phyloP scores from a whole-genome alignment of 1,284 basidiomycete species.

The Ceratobasidium sp. region DNA sequence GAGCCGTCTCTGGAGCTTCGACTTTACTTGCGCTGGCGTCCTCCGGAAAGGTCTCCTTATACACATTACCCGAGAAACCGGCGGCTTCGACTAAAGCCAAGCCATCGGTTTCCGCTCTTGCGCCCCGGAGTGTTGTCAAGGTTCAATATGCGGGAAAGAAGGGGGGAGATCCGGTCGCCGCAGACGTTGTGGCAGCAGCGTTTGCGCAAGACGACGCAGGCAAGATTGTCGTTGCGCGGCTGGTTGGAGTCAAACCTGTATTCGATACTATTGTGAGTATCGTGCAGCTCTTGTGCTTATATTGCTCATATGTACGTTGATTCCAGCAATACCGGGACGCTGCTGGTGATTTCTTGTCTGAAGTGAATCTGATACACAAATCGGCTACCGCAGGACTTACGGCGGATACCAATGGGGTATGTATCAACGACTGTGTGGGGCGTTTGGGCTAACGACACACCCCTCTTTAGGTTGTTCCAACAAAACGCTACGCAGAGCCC shows the following conservation, averaged over 20 bases:
- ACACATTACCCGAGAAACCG: slow-evolving; percentile 67
- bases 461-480: slow-evolving; percentile 58
- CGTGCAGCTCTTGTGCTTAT: slow-evolving; percentile 16
- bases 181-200: slow-evolving; percentile 62
- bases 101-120: slow-evolving; percentile 58
- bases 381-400: slow-evolving; percentile 45
- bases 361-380: slow-evolving; percentile 60
- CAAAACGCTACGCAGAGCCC: slow-evolving; percentile 71
- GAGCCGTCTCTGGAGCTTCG: slow-evolving; percentile 54
- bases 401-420: slow-evolving; percentile 42
- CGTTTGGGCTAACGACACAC: slow-evolving; percentile 10
- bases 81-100: slow-evolving; percentile 55
- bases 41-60: slow-evolving; percentile 74
- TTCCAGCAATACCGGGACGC: slow-evolving; percentile 66
- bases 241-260: slow-evolving; percentile 71
- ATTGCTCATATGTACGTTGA: slow-evolving; percentile 35
- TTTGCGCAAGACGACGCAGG: slow-evolving; percentile 61
- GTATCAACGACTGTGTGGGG: slow-evolving; percentile 40
- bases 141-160: slow-evolving; percentile 55
- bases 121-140: slow-evolving; percentile 64
- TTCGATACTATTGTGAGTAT: slow-evolving; percentile 73
- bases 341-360: slow-evolving; percentile 66
- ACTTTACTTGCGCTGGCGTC: slow-evolving; percentile 70
- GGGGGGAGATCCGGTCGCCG: slow-evolving; percentile 50
- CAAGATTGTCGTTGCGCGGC: slow-evolving; percentile 67